Base-by-base conservation (phyloP, 2,329 filamentous ascomycete genomes). In the Cytospora mali region DNA sequence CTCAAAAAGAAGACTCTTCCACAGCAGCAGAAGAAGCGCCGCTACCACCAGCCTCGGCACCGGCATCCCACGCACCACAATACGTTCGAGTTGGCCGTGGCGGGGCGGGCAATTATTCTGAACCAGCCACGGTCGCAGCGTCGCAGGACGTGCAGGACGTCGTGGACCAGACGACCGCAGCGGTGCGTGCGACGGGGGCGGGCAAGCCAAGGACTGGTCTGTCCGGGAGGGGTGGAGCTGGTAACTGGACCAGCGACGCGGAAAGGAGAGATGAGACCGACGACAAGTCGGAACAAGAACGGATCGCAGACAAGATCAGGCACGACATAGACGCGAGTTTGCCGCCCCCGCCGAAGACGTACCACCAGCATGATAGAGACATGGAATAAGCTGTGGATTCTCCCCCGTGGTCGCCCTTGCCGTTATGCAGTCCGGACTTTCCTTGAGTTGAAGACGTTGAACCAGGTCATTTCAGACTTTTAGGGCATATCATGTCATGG, bases 81-180 rank as follows among this genome's bases (percentile, higher is more conserved):
- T 80, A 80, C 73, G 68, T 75, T 25, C 74, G 78, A 46, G 75
- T 74, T 39, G 86, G 86, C 59, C 82, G 86, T 62, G 86, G 86
- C 66, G 86, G 86, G 23, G 84, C 85, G 1, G 86, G 86, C 42
- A 89, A 89, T 76, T 86, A 81, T 69, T 71, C 80, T 58, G 77
- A 80, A 58, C 67, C 75, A 21, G 68, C 72, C 50, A 69, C 74
- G 25, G 68, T 74, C 18, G 73, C 72, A 4, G 71, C 71, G 42
- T 65, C 74, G 5, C 70, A 69, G 52, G 73, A 75, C 66, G 70
- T 74, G 62, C 71, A 73, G 58, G 72, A 74, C 58, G 74, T 73
- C 64, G 73, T 71, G 2, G 71, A 70, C 65, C 73, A 71, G 67
- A 73, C 70, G 42, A 71, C 68, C 18, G 75, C 72, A 6, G 74